Conservation (phyloP, 2,329 filamentous ascomycete species). For the Trichothecium sympodiale region DNA sequence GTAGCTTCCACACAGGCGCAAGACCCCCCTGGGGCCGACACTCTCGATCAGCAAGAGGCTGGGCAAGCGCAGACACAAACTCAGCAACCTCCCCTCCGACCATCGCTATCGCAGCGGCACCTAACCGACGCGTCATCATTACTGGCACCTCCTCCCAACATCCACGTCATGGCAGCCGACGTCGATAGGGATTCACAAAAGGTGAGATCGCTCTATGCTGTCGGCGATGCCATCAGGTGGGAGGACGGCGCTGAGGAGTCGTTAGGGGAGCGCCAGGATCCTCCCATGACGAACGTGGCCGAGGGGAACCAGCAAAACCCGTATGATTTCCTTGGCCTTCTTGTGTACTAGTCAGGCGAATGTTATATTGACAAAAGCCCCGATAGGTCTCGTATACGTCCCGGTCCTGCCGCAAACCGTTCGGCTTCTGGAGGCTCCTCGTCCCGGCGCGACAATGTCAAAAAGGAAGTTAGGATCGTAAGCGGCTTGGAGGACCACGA, state of each 20-base stretch:
- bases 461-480: conserved; percentile 35
- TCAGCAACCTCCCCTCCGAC: conserved; percentile 3
- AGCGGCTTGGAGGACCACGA: conserved; percentile 58
- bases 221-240: conserved; percentile 40
- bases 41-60: too few species aligned
- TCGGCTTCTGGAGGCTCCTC: conserved; percentile 32
- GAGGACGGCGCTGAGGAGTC: conserved; percentile 35
- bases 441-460: conserved; percentile 25
- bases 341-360: conserved; percentile 8
- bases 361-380: conserved; percentile 13
- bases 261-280: conserved; percentile 20
- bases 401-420: conserved; percentile 21
- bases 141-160: conserved; percentile 28
- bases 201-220: conserved; percentile 56
- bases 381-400: conserved; percentile 16
- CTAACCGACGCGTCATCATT: conserved; percentile 3
- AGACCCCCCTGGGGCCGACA: too few species aligned
- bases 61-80: conserved; percentile 4
- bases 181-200: conserved; percentile 54
- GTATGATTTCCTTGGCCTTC: conserved; percentile 41
- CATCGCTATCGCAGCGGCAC: not conserved
- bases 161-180: conserved; percentile 42
- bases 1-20: not conserved
- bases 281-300: conserved; percentile 33
- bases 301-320: conserved; percentile 42